Base-by-base conservation (phyloP, 768 basidiomycete genomes). In the Kwoniella sp. region DNA sequence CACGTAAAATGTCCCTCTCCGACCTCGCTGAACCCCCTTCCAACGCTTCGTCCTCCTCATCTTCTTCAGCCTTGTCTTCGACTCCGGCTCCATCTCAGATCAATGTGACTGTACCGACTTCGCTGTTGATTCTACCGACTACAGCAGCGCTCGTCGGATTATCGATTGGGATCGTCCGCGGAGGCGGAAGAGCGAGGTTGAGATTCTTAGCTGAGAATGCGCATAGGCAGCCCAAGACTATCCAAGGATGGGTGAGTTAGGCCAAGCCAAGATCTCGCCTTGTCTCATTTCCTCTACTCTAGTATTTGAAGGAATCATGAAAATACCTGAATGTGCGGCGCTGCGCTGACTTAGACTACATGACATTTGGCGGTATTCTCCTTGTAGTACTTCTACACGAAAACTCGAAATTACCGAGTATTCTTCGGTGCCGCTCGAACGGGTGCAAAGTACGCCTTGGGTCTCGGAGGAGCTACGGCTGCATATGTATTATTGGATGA, bases 161-260 rank as follows among this genome's bases (percentile, higher is more conserved):
- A 7, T 64, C 70, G 8, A 77, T 79, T 24, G 78, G 78, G 4
- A 64, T 77, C 30, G 71, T 67, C 5, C 55, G 78, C 27, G 78
- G 78, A 26, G 78, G 76, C 24, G 62, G 68, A 6, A 54, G 65
- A 58, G 77, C 78, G 17, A 69, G 78, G 57, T 53, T 79, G 46
- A 62, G 77, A 17, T 79, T 77, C 58, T 68, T 79, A 47, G 78
- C 78, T 30, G 78, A 79, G 65, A 79, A 79, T 60, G 77, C 75
- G 9, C 78, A 79, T 68, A 59, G 78, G 25, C 70, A 60, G 40
- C 78, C 78, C 26, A 77, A 66, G 55, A 77, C 78, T 4, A 63
- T 77, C 12, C 77, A 78, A 51, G 78, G 78, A 64, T 78, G 75
- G 77, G 78, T 79, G 27, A 65, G 77, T 71, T 19, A 19, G 33